phyloP scores from a whole-genome alignment of 257 asterid species.

The Apocynum venetum region DNA sequence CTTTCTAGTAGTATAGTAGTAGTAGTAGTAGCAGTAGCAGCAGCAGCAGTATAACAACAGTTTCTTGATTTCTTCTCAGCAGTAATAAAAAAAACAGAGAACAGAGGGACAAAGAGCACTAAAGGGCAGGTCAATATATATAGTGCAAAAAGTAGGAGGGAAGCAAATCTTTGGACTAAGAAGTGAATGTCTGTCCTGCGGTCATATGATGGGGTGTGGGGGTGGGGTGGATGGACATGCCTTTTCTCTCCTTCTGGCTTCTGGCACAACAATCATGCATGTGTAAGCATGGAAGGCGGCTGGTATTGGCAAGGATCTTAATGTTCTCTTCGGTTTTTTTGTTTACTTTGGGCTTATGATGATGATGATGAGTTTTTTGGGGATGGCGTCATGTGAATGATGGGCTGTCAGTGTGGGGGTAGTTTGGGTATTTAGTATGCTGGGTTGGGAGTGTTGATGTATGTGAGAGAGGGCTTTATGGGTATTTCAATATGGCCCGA shows the following conservation, averaged over 20 bases:
- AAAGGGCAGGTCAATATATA: constrained; percentile 37
- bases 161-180: constrained; percentile 15
- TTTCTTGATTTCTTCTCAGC: constrained; percentile 12
- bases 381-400: constrained; percentile 68
- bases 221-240: constrained; percentile 6
- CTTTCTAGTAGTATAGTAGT: constrained; percentile 10
- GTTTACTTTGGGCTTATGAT: constrained; percentile 23
- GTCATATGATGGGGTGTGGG: neutral
- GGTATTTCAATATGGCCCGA: constrained; percentile 18
- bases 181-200: constrained; percentile 2
- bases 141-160: constrained; percentile 42
- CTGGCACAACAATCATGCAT: constrained; percentile 69
- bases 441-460: neutral
- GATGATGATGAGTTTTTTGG: constrained; percentile 30
- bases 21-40: neutral
- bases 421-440: constrained; percentile 15
- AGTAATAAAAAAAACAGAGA: constrained; percentile 4
- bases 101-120: constrained; percentile 27
- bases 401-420: constrained; percentile 34
- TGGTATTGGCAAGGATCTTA: constrained; percentile 37
- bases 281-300: constrained; percentile 65
- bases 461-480: constrained; percentile 18
- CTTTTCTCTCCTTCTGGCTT: neutral
- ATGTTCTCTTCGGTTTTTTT: constrained; percentile 16
- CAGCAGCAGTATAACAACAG: neutral